Conservation (phyloP, 2,329 filamentous ascomycete species). For the Aspergillus udagawae region DNA sequence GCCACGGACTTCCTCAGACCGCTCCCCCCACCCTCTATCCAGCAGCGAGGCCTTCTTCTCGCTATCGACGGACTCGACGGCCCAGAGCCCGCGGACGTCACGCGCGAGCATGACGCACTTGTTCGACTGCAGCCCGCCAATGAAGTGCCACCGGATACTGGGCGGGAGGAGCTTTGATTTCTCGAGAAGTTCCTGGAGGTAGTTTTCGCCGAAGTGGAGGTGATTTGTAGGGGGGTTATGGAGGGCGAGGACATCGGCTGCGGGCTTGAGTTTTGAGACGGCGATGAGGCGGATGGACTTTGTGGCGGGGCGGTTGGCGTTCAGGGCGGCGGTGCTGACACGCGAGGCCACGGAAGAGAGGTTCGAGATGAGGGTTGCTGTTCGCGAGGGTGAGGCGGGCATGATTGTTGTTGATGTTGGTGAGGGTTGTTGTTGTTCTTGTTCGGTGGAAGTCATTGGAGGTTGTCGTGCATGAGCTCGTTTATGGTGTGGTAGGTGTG, state of each 20-base stretch:
- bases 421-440: slow-evolving; percentile 9
- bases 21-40: slow-evolving; percentile 67
- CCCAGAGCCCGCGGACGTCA: slow-evolving; percentile 82
- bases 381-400: slow-evolving; percentile 56
- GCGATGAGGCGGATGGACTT: slow-evolving; percentile 67
- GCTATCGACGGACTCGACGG: slow-evolving; percentile 85
- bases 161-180: slow-evolving; percentile 76
- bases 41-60: slow-evolving; percentile 82
- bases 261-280: slow-evolving; percentile 94
- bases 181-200: slow-evolving; percentile 81
- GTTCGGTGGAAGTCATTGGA: slow-evolving; percentile 10
- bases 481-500: background rate
- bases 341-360: slow-evolving; percentile 58
- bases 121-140: slow-evolving; percentile 87
- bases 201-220: slow-evolving; percentile 93
- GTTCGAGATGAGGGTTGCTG: slow-evolving; percentile 59
- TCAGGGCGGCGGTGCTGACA: slow-evolving; percentile 48
- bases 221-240: slow-evolving; percentile 61
- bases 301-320: slow-evolving; percentile 14
- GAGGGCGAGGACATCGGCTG: slow-evolving; percentile 81
- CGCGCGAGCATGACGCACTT: slow-evolving; percentile 84
- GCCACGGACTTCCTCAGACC: slow-evolving; percentile 33
- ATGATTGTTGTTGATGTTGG: slow-evolving; percentile 39
- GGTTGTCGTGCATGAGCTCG: background rate
- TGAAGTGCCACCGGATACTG: slow-evolving; percentile 88